A percentile compares a stretch with the other conserved stretches of the same genome.
These are phyloP conservation scores for Ceratocystiopsis brevicomis DNA, from an alignment of 2,329 filamentous ascomycete genomes.

Conservation along the genomic window DNA sequence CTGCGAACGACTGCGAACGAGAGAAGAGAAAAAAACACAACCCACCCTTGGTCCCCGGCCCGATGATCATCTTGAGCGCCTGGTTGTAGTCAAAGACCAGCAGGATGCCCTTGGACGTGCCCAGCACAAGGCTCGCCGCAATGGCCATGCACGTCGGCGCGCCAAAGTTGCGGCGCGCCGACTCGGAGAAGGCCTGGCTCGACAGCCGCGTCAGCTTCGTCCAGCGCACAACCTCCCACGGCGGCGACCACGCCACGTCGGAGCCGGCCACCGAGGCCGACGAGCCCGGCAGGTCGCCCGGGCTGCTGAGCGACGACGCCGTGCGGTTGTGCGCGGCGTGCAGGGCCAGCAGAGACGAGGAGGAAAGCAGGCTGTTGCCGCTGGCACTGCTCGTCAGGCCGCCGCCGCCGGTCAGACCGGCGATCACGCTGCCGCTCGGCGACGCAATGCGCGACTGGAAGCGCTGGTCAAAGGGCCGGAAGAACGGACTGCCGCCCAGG, in stretches of 20 bases:
- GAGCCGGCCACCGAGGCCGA: background rate
- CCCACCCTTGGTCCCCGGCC: constrained; percentile 73
- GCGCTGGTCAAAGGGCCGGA: constrained; percentile 83
- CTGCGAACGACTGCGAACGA: too few relatives aligned
- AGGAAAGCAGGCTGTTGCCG: constrained; percentile 26
- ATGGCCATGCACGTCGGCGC: constrained; percentile 76
- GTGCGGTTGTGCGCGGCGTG: constrained; percentile 51
- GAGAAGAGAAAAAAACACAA: background rate
- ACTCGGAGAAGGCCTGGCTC: constrained; percentile 77
- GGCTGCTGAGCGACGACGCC: constrained; percentile 60
- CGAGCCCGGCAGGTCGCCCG: background rate
- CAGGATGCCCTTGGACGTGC: constrained; percentile 86
- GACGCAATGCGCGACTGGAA: constrained; percentile 74
- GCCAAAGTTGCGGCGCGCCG: constrained; percentile 82
- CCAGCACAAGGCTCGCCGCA: constrained; percentile 72
- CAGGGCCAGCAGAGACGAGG: constrained; percentile 38
- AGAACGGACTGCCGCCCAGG: constrained; percentile 54
- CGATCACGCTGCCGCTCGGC: constrained; percentile 17
- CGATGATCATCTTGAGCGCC: constrained; percentile 82
- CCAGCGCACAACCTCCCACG: constrained; percentile 96
- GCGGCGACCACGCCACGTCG: constrained; percentile 39
- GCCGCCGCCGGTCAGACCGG: background rate
- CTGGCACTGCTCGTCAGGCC: background rate
- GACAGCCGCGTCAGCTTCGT: constrained; percentile 82
- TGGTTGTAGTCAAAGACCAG: constrained; percentile 96